phyloP scores from a whole-genome alignment of 192 early-diverging fungal species.

The Neocallimastix lanati region DNA sequence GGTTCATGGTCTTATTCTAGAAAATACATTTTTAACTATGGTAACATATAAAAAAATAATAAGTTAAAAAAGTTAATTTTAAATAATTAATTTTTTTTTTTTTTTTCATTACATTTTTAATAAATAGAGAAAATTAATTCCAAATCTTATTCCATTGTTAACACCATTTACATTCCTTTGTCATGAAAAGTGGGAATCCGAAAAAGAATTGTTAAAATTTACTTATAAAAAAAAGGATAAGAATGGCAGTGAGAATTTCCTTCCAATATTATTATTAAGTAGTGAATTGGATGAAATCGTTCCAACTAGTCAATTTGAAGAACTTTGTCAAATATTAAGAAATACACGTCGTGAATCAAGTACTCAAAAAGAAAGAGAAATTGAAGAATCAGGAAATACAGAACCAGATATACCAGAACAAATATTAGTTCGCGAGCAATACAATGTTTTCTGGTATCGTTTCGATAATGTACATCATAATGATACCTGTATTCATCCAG shows the following conservation, averaged over 20 bases:
- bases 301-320: neutral
- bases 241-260: neutral
- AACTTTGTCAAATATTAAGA: neutral
- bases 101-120: too few species aligned
- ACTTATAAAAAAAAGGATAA: neutral
- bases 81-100: too few species aligned
- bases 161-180: neutral
- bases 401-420: neutral
- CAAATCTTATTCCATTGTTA: neutral
- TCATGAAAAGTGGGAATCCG: neutral
- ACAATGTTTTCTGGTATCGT: neutral
- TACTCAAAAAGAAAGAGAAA: neutral
- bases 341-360: neutral
- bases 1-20: slow-evolving; percentile 1
- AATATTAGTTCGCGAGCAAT: neutral
- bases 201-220: neutral
- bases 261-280: neutral
- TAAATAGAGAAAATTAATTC: neutral
- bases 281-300: neutral
- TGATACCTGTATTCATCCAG: neutral
- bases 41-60: too few species aligned
- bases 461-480: neutral
- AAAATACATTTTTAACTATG: slow-evolving; percentile 2
- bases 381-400: neutral
- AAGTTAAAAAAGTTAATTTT: too few species aligned